Evolutionary conservation across 108 stramenopile species (phyloP), one percentile per base, ranked within the genome.

Genomic region (Aurantiochytrium sp.): DNA sequence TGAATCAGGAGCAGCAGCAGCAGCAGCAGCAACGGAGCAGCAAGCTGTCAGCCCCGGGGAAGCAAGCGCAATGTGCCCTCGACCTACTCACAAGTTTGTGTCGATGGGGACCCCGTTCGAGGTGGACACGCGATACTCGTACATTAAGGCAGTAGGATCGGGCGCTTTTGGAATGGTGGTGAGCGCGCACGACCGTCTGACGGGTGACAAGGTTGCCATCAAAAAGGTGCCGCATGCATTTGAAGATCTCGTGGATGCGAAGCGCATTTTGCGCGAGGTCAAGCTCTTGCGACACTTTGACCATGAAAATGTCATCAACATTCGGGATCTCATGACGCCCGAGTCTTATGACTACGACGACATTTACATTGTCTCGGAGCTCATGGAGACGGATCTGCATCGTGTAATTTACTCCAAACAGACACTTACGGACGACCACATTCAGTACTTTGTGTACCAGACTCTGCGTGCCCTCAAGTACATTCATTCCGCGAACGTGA

Each of bases 261-360:
- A 95, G 72, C 93, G 94, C 4, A 94, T 93, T 53, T 53, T 92
- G 44, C 89, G 93, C 21, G 93, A 94, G 73, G 87, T 94, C 89
- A 98, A 98, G 89, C 95, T 97, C 5, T 89, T 98, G 60, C 96
- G 97, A 72, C 96, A 96, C 90, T 92, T 97, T 45, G 89, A 72
- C 58, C 98, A 98, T 87, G 97, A 97, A 60, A 98, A 98, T 89
- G 95, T 98, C 90, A 94, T 97, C 12, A 55, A 90, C 25, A 88
- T 93, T n/a, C 53, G 64, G 58, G 93, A 93, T 76, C 83, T 93
- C 58, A 69, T 95, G 93, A 58, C 92, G 4, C 44, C 89, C 19
- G 96, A 94, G 28, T 93, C 93, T 28, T 91, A 89, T 45, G 95
- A 96, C 73, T 91, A 95, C 42, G 97, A 96, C 87, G 97, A 98